Base-by-base conservation (phyloP, 2,329 filamentous ascomycete genomes). In the Diaporthe sp. region DNA sequence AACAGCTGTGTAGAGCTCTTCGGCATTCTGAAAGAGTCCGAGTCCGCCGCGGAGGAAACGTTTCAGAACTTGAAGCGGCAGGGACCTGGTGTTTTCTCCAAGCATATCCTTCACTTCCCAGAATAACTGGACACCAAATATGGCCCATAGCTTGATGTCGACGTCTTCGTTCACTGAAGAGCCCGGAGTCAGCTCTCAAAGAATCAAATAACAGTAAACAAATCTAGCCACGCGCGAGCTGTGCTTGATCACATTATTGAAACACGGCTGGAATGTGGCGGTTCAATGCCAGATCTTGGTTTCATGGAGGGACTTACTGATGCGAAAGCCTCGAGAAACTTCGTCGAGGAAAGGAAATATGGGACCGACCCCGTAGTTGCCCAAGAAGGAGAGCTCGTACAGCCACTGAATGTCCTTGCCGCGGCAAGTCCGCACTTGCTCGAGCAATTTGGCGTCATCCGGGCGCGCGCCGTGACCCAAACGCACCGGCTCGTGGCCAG, bases 131-230 rank as follows among this genome's bases (percentile, higher is more conserved):
- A 72, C 70, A 13, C 57, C 70, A 19, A 72, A 72, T 7, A 72
- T 34, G 13, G 55, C 70, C 70, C 70, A 72, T 10, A 72, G 70
- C 44, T 72, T 72, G 44, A 72, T 60, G 15, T 72, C 70, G 31
- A 62, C 44, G 13, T 72, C 70, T 42, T 72, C 70, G 4, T 62
- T 57, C 70, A 72, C 65, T 68, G 2, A 12, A 19, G 6, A 42
- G n/a, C 15, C 31, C 2, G 12, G n/a, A 28, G 46, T 68, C n/a
- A 68, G 65, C 25, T 65, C 22, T 65, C 60, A 22, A 31, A 46
- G 9, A 19, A 65, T 8, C 15, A 65, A 46, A 25, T 12, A 46
- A 46, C 9, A 5, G 19, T 17, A n/a, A n/a, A 28, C 15, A 19
- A 49, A 22, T 31, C n/a, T 31, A 22, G 13, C 5, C 46, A 53